Percentiles rank a stretch among this genome's conserved stretches.
phyloP scores from a whole-genome alignment of 345 rosid species.

The Clausena lansium region DNA sequence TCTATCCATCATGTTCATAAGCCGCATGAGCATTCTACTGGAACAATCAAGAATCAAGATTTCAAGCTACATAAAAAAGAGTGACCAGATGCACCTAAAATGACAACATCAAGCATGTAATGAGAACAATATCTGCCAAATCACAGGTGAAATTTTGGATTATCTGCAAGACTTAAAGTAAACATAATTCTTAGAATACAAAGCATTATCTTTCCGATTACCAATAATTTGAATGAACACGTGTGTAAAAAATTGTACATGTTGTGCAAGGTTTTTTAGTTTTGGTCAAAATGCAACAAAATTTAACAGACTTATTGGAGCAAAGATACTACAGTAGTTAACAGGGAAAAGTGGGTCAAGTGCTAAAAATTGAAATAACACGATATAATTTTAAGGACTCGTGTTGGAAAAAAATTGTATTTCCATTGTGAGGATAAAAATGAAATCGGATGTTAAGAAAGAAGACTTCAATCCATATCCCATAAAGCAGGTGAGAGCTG shows the following conservation, averaged over 20 bases:
- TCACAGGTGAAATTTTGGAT: background rate
- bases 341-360: background rate
- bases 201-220: background rate
- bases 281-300: background rate
- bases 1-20: background rate
- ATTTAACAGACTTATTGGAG: background rate
- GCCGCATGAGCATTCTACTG: background rate
- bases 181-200: background rate
- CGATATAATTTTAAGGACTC: background rate
- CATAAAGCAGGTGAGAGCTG: background rate
- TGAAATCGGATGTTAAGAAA: background rate
- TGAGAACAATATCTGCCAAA: background rate
- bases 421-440: background rate
- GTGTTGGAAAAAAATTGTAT: background rate
- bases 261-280: background rate
- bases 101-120: background rate
- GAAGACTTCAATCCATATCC: background rate
- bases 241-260: background rate
- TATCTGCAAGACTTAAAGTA: background rate
- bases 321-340: background rate
- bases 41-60: background rate
- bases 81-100: background rate
- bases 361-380: background rate
- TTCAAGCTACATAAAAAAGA: background rate
- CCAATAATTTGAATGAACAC: background rate